Percentiles rank a stretch among this genome's conserved stretches.
Evolutionary conservation across 768 basidiomycete genomes (phyloP).

Genomic region (Naematelia aurantialba): DNA sequence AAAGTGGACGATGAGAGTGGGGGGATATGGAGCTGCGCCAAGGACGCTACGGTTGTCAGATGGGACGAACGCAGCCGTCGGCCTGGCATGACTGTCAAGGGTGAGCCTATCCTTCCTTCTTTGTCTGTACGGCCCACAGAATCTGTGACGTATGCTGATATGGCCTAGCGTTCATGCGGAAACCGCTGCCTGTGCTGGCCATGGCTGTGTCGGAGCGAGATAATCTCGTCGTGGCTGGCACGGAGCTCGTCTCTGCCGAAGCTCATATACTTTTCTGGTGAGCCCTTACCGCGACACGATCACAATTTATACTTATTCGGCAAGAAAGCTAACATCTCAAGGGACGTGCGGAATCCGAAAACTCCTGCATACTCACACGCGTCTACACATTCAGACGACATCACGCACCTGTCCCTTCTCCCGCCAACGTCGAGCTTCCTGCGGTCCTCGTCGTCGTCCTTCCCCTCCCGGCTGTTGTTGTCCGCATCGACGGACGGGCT

Average conservation of each 20-base stretch:
- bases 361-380: conserved; percentile 69
- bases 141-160: too few relatives aligned
- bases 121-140: not conserved
- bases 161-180: conserved; percentile 38
- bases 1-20: conserved; percentile 20
- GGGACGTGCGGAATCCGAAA: conserved; percentile 71
- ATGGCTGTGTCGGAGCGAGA: conserved; percentile 39
- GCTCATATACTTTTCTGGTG: conserved; percentile 82
- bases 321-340: too few relatives aligned
- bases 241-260: conserved; percentile 74
- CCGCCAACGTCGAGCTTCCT: conserved; percentile 37
- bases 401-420: conserved; percentile 69
- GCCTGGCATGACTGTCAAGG: conserved; percentile 39
- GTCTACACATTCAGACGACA: conserved; percentile 89
- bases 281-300: conserved; percentile 20
- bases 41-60: conserved; percentile 42
- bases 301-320: too few relatives aligned
- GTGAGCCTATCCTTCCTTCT: conserved; percentile 23
- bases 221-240: conserved; percentile 72
- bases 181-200: conserved; percentile 41
- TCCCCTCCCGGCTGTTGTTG: conserved; percentile 58
- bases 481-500: conserved; percentile 83
- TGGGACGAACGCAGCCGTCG: conserved; percentile 47
- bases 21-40: conserved; percentile 39
- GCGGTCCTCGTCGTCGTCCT: conserved; percentile 35